These are phyloP conservation scores for Medicago lupulina DNA, from an alignment of 306 rosid species.

Conservation along the genomic window DNA sequence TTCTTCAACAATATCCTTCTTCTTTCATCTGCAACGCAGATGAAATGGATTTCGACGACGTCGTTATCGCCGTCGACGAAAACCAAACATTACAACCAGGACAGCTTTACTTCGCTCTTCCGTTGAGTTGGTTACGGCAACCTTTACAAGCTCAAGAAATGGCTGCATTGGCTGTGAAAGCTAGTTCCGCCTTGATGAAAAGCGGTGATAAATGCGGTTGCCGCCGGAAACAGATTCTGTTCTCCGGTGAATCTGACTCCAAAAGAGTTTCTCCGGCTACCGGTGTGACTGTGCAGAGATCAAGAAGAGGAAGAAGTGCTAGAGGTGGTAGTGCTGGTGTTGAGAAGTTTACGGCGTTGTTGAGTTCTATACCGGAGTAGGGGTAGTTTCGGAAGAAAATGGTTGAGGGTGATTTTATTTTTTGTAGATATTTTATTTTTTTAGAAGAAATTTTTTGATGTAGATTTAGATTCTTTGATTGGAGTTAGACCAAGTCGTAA, in stretches of 20 bases:
- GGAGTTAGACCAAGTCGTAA: conserved; percentile 11
- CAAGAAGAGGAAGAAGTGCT: conserved; percentile 44
- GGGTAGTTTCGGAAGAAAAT: conserved; percentile 48
- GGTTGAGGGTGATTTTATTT: conserved; percentile 26
- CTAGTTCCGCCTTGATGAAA: conserved; percentile 81
- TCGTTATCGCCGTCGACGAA: conserved; percentile 65
- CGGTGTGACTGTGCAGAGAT: conserved; percentile 28
- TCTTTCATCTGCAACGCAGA: conserved; percentile 89
- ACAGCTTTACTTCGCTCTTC: conserved; percentile 87
- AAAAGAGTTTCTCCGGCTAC: conserved; percentile 31
- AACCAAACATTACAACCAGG: conserved; percentile 76
- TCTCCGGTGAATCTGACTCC: conserved; percentile 45
- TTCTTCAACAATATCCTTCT: conserved; percentile 64
- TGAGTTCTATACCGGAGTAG: conserved; percentile 82
- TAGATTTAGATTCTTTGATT: conserved; percentile 5
- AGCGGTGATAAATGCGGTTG: conserved; percentile 50
- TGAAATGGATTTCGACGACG: conserved; percentile 85
- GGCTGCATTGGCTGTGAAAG: conserved; percentile 98
- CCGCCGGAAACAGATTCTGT: conserved; percentile 50
- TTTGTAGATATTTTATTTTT: conserved; percentile 38
- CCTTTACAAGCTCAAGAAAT: conserved; percentile 77
- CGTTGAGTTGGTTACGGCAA: conserved; percentile 59
- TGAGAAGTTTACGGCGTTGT: conserved; percentile 50
- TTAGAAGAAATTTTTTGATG: not conserved
- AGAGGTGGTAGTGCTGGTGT: conserved; percentile 48